Evolutionary conservation across 2,329 filamentous ascomycete genomes (phyloP).

Genomic region (Colletotrichum kahawae): DNA sequence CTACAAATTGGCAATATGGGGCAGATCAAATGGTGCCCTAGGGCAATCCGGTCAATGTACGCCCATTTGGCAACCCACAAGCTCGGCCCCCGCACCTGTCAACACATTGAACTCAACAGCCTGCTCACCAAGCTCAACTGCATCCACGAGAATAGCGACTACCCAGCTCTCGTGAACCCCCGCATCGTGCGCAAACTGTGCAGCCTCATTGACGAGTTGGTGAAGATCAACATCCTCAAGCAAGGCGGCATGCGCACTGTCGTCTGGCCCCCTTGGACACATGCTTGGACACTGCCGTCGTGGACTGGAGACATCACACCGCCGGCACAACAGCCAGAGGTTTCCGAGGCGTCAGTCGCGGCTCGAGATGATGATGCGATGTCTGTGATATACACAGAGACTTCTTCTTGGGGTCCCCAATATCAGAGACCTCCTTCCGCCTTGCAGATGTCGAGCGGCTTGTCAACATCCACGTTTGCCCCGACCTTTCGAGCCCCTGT

Average conservation of each 20-base stretch:
- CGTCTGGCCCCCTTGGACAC: not conserved
- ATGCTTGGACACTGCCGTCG: not conserved
- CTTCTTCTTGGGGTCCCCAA: not conserved
- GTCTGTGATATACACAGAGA: not conserved
- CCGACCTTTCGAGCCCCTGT: not conserved
- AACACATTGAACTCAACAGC: not conserved
- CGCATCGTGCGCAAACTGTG: not conserved
- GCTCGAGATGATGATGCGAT: not conserved
- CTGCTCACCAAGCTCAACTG: not conserved
- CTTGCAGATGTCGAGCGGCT: not conserved
- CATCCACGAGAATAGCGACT: not conserved
- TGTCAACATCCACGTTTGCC: not conserved
- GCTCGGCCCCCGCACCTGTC: not conserved
- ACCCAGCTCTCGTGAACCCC: not conserved
- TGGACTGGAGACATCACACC: not conserved
- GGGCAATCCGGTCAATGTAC: not conserved
- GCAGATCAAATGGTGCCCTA: not conserved
- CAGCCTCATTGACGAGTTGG: not conserved
- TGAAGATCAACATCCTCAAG: not conserved
- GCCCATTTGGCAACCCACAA: not conserved
- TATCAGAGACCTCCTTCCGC: not conserved
- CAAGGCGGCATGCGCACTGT: not conserved
- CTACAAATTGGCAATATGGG: not conserved
- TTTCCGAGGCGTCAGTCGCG: not conserved
- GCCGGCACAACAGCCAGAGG: not conserved